Percentiles rank a stretch among this genome's conserved stretches.
These are phyloP conservation scores for Geranium brycei DNA, from an alignment of 345 rosid species.

Conservation along the genomic window DNA sequence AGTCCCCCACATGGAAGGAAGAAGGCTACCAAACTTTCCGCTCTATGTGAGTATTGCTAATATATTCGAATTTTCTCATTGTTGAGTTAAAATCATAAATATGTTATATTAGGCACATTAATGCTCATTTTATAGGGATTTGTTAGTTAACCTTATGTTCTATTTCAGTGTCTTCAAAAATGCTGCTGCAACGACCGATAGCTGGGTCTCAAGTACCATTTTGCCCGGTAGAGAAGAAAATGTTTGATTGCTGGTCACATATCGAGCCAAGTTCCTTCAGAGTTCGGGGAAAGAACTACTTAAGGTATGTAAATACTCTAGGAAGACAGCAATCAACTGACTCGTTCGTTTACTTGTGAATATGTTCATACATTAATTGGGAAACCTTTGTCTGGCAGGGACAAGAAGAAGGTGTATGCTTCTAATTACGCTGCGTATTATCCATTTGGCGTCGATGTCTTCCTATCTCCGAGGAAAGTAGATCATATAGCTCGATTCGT, in stretches of 20 bases:
- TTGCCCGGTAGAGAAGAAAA: constrained; percentile 39
- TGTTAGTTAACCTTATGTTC: not conserved
- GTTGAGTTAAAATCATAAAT: no score
- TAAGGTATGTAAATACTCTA: constrained; percentile 21
- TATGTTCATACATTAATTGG: not conserved
- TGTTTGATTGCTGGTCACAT: constrained; percentile 41
- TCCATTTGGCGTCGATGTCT: constrained; percentile 89
- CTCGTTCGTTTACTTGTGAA: not conserved
- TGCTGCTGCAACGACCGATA: constrained; percentile 33
- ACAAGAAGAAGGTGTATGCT: constrained; percentile 79
- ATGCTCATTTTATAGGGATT: no score
- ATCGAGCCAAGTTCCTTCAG: constrained; percentile 39
- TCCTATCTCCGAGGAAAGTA: constrained; percentile 55
- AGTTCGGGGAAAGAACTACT: constrained; percentile 40
- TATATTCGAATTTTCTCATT: no score
- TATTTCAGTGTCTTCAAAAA: constrained; percentile 62
- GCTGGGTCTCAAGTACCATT: constrained; percentile 45
- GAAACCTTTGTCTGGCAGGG: constrained; percentile 33
- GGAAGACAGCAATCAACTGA: not conserved
- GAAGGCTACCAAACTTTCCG: constrained; percentile 40
- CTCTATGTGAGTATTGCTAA: constrained; percentile 37
- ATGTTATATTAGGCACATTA: no score
- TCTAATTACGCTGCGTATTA: constrained; percentile 65
- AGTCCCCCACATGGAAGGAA: constrained; percentile 52
- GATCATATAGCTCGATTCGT: constrained; percentile 67